These are phyloP conservation scores for Mimosa bimucronata DNA, from an alignment of 306 rosid species.

Conservation along the genomic window DNA sequence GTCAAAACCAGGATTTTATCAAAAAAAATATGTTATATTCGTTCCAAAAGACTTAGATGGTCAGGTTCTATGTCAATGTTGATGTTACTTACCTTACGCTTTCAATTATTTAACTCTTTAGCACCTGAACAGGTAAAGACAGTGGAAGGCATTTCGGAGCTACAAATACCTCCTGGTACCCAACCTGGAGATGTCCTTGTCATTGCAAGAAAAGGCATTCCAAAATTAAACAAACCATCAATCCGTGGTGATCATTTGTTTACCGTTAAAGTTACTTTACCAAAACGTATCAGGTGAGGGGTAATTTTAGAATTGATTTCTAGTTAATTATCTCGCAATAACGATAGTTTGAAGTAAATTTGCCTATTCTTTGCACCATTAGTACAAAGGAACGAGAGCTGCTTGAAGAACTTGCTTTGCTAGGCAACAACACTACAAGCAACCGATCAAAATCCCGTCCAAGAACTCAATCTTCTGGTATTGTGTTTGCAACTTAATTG, in stretches of 20 bases:
- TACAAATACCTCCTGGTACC: slow-evolving; percentile 88
- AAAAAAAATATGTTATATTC: too few species aligned
- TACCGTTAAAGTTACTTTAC: slow-evolving; percentile 83
- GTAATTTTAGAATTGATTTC: slow-evolving; percentile 32
- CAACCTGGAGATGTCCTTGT: slow-evolving; percentile 89
- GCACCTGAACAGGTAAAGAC: slow-evolving; percentile 74
- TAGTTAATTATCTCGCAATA: slow-evolving; percentile 3
- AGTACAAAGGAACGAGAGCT: slow-evolving; percentile 81
- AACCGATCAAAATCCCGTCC: slow-evolving; percentile 62
- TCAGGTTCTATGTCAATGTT: not conserved
- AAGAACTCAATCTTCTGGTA: slow-evolving; percentile 64
- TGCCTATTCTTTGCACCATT: slow-evolving; percentile 35
- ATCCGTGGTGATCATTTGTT: slow-evolving; percentile 95
- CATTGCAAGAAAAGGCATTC: slow-evolving; percentile 88
- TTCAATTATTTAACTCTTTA: slow-evolving; percentile 37
- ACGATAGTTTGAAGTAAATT: slow-evolving; percentile 32
- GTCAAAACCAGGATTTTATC: too few species aligned
- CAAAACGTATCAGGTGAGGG: slow-evolving; percentile 81
- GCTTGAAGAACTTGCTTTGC: slow-evolving; percentile 82
- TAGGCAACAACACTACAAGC: slow-evolving; percentile 53
- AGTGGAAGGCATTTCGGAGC: slow-evolving; percentile 76
- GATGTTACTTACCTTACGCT: slow-evolving; percentile 13
- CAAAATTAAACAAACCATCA: slow-evolving; percentile 86
- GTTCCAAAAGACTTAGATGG: too few species aligned
- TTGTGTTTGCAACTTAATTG: slow-evolving; percentile 26